Base-by-base conservation (phyloP, 495 filamentous ascomycete genomes). In the Hypoxylon fuscum region DNA sequence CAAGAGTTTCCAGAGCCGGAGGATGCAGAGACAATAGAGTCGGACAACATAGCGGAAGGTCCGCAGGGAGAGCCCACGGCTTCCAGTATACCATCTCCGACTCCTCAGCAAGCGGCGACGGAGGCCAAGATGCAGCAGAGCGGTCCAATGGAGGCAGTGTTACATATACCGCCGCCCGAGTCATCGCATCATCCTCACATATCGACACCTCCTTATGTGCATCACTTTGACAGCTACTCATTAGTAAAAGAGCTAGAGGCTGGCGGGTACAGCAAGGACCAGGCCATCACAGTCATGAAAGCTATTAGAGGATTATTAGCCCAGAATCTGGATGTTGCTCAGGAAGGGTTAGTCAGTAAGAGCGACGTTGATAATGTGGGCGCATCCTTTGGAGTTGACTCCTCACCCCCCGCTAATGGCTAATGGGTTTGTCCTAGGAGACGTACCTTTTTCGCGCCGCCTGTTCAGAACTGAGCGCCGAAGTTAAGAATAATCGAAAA, bases 171-270 rank as follows among this genome's bases (percentile, higher is more conserved):
- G 71, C 83, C 74, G 27, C 78, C 73, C 17, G 70, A 78, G 40
- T 69, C 59, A 37, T 66, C 79, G 9, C 83, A 83, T 11, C 55
- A 71, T 21, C 84, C 83, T 14, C 88, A 88, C 41, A 86, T 97
- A 25, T 78, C 85, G 5, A 84, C 91, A 0, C 83, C 90, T 12
- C 90, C 85, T 2, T 94, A 96, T 72, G 85, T 96, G 10, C 95
- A 98, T 77, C 92, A 97, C 77, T 98, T 98, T 73, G 95, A 98
- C 76, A 96, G 89, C 14, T 98, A 93, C 68, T 86, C 85, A 3
- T 82, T 97, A 1, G 95, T 97, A 3, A 87, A 88, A 42, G 83
- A 90, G 62, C 85, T 98, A 4, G 79, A 87, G 17, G 73, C 74
- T 0, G 83, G 87, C 17, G 90, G 87, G 2, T 97, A 92, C 74